phyloP scores from a whole-genome alignment of 2,329 filamentous ascomycete genomes.

The Fusarium sp. region DNA sequence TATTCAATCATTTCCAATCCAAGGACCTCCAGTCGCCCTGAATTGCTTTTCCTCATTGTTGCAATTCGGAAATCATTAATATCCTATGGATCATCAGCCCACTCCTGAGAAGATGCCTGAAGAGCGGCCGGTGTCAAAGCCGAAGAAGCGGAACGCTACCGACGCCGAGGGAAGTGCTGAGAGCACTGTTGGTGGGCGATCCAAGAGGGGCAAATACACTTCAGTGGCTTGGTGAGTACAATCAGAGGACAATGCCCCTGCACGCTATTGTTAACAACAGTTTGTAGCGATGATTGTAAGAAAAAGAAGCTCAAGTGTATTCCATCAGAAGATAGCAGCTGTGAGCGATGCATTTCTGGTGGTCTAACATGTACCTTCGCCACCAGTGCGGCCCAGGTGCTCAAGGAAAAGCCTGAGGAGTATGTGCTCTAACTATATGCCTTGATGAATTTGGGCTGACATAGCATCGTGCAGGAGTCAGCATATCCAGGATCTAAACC shows the following conservation, averaged over 20 bases:
- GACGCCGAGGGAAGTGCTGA: slow-evolving; percentile 8
- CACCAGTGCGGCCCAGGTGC: slow-evolving; percentile 25
- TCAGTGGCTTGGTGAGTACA: slow-evolving; percentile 54
- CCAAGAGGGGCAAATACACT: slow-evolving; percentile 57
- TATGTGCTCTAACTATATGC: neutral
- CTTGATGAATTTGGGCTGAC: neutral
- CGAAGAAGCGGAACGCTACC: slow-evolving; percentile 35
- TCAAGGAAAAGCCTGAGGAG: slow-evolving; percentile 45
- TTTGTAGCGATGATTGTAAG: slow-evolving; percentile 57
- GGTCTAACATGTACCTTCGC: slow-evolving; percentile 49
- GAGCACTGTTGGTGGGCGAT: slow-evolving; percentile 16
- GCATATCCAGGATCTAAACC: slow-evolving; percentile 43
- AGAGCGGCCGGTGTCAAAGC: slow-evolving; percentile 7
- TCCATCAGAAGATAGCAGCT: slow-evolving; percentile 45
- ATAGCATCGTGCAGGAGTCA: neutral
- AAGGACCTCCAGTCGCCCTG: neutral
- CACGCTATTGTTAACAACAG: slow-evolving; percentile 12
- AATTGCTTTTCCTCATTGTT: neutral
- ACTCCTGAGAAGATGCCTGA: neutral
- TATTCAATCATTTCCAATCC: slow-evolving; percentile 4
- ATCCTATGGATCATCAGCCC: neutral
- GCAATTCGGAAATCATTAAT: slow-evolving; percentile 13
- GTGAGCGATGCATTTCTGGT: slow-evolving; percentile 52
- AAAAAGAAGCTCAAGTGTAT: slow-evolving; percentile 60
- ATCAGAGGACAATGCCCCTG: fast-evolving